Base-by-base conservation (phyloP, 2,329 filamentous ascomycete genomes). In the Lecanicillium sp. region DNA sequence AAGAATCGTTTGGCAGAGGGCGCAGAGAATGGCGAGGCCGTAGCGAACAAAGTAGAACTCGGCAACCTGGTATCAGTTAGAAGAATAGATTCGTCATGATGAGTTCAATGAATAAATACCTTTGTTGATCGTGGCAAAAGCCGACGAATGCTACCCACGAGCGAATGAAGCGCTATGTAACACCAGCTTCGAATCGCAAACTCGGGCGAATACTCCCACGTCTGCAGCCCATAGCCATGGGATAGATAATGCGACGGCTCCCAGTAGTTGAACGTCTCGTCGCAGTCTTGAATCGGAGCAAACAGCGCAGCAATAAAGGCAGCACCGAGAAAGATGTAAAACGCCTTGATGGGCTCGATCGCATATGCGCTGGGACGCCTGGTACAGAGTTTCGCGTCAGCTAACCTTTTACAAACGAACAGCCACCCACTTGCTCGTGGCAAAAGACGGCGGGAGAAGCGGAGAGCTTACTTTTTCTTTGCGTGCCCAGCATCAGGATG, bases 241-340 rank as follows among this genome's bases (percentile, higher is more conserved):
- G 80, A 83, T 19, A 98, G 74, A 61, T 95, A 98, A 62, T 98
- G 92, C 0, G 89, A 80, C 0, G 92, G 90, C 54, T 98, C 92
- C 88, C 90, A 98, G 68, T 95, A 98, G 60, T 98, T 98, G 73
- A 94, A 98, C 9, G 90, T 90, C 67, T 98, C 92, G 53, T 98
- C 92, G 58, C 92, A 98, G 62, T 98, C 92, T 59, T 95, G 89
- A 48, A 98, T 95, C 0, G 92, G 92, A 2, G 88, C 81, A 57
- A 82, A 90, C 22, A 83, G 54, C 9, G 90, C 92, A 6, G 90
- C 85, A 16, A 90, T 52, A 14, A 83, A 48, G 55, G 87, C 87
- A 47, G 83, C 80, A 20, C 69, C 66, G 33, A 94, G 67, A 58
- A 94, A 92, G 46, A 86, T 62, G 55, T 84, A 92, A 58, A 95